Evolutionary conservation across 768 basidiomycete genomes (phyloP).

Genomic region (Pulveroboletus sp.): DNA sequence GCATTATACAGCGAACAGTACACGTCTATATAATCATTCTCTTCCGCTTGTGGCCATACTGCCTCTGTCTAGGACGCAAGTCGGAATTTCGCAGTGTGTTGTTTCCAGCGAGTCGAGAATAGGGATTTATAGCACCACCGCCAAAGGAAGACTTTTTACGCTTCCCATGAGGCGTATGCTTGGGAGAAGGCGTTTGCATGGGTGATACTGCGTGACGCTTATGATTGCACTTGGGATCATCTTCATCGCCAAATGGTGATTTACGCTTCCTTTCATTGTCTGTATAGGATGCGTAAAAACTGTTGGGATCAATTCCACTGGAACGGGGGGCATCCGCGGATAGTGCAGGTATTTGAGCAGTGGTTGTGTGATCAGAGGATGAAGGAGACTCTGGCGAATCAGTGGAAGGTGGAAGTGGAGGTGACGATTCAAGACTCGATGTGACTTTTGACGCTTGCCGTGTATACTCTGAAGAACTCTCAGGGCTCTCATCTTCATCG

Average conservation of each 20-base stretch:
- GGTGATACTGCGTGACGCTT: slow-evolving; percentile 21
- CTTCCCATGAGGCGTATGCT: slow-evolving; percentile 17
- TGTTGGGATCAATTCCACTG: slow-evolving; percentile 31
- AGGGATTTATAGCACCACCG: slow-evolving; percentile 34
- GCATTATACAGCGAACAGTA: slow-evolving; percentile 10
- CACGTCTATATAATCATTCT: slow-evolving; percentile 35
- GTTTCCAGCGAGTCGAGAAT: slow-evolving; percentile 30
- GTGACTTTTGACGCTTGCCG: slow-evolving; percentile 15
- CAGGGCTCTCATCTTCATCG: slow-evolving; percentile 39
- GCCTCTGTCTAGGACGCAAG: slow-evolving; percentile 18
- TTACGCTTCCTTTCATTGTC: slow-evolving; percentile 40
- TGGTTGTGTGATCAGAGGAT: slow-evolving; percentile 28
- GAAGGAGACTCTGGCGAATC: slow-evolving; percentile 31
- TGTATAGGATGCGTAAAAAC: slow-evolving; percentile 36
- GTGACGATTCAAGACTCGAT: slow-evolving; percentile 24
- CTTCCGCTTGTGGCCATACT: slow-evolving; percentile 34
- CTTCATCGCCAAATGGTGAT: slow-evolving; percentile 32
- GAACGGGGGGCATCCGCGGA: slow-evolving; percentile 21
- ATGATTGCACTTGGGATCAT: slow-evolving; percentile 18
- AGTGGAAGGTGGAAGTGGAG: slow-evolving; percentile 33
- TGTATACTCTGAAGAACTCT: slow-evolving; percentile 18
- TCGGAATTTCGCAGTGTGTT: slow-evolving; percentile 34
- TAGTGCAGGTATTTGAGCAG: slow-evolving; percentile 14
- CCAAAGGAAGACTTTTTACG: slow-evolving; percentile 31
- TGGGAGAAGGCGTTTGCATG: slow-evolving; percentile 23